Evolutionary conservation across 257 asterid species (phyloP), one percentile per base, ranked within the genome.

Genomic region (Nicotiana sylvestris): DNA sequence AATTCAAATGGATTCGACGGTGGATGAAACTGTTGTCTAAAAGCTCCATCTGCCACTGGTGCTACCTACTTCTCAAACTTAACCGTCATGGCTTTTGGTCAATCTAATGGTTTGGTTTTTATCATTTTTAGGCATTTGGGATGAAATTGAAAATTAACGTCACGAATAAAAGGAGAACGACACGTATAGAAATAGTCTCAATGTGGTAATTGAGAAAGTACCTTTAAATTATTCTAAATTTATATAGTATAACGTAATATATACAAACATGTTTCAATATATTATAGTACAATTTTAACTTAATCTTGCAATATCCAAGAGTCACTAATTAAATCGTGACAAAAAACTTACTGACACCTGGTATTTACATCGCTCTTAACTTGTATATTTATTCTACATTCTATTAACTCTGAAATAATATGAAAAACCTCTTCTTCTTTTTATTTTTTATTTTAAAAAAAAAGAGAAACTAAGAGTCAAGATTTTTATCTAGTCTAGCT

Each of bases 31-130:
- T 29, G 30, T 29, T 29, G 30, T 29, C 30, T 29, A 43, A 9
- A 37, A 39, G 57, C 33, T 70, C 37, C 17, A 43, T 43, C 10
- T 4, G 3, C 78, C 79, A 46, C 80, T 29, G 8, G 53, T 4
- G 80, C 80, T 49, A 51, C 80, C 80, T 6, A 76, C 80, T 76
- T 76, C 46, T 51, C 80, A 76, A 51, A 76, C 17, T 76, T 2
- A 76, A 51, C 9, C 43, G 46, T 51, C 37, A 72, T 29, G 16
- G 2, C 4, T 46, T 76, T 51, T 27, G 12, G 46, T 27, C 64
- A 49, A 3, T 27, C 2, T 13, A 69, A n/a, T 9, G 33, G 3
- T n/a, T 39, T 61, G 61, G 61, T 60, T n/a, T 18, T 69, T 37
- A 18, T 70, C 78, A 49, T 49, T 74, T 49, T 74, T 6, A 27